phyloP scores from a whole-genome alignment of 495 filamentous ascomycete genomes.

The Parachaetomium inaequale region DNA sequence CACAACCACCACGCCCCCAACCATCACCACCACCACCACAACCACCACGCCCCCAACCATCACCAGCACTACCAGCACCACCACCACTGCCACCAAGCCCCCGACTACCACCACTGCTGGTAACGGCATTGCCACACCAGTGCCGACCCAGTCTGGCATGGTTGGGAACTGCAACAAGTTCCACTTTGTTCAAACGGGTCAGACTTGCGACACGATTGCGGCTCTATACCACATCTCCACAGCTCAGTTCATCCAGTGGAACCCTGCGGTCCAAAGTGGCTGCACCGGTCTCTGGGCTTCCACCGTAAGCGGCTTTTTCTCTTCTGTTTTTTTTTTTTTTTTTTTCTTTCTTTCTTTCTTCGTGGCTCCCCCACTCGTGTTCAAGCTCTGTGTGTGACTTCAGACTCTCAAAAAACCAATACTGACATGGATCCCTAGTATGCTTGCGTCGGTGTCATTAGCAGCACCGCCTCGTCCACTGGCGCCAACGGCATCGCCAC shows the following conservation, averaged over 20 bases:
- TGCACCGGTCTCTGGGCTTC: constrained; percentile 2
- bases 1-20: neutral
- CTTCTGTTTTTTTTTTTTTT: too few relatives aligned
- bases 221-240: neutral
- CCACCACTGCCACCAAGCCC: too few relatives aligned
- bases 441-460: too few relatives aligned
- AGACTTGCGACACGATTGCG: neutral
- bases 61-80: constrained; percentile 20
- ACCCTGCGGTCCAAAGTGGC: neutral
- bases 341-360: too few relatives aligned
- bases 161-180: neutral
- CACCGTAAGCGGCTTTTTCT: neutral
- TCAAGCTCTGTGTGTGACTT: too few relatives aligned
- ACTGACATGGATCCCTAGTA: too few relatives aligned
- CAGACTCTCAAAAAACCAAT: too few relatives aligned
- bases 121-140: neutral
- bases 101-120: neutral
- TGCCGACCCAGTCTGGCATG: neutral
- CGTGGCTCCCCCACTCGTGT: too few relatives aligned
- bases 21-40: constrained; percentile 3
- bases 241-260: constrained; percentile 2
- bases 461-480: too few relatives aligned
- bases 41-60: constrained; percentile 17
- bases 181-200: neutral
- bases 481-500: too few relatives aligned